Evolutionary conservation across 2,329 filamentous ascomycete species (phyloP), one percentile per base, ranked within the genome.

Genomic region (Thermothelomyces thermophilus): DNA sequence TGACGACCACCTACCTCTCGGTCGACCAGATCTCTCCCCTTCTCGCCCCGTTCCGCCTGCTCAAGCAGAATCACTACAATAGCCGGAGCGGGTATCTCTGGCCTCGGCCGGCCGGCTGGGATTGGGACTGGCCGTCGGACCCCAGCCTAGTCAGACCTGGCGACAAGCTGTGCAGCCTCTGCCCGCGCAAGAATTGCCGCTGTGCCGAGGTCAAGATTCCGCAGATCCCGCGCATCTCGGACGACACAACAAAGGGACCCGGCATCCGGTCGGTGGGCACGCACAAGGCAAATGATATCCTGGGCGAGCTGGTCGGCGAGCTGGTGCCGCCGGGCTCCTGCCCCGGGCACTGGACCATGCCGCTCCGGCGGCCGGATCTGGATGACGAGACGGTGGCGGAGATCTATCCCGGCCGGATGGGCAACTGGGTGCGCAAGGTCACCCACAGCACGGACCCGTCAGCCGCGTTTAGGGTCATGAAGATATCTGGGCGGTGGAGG

Each of bases 371-470:
- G 1, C 59, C 58, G 17, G 59, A 60, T 33, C 34, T 58, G 11
- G 49, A 53, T 3, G 46, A 56, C 30, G 44, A 51, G 30, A 20
- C 46, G 3, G 56, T 61, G 5, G 59, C 58, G 11, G 58, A 60
- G n/a, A 58, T 61, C 19, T 58, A 56, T 20, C 53, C 58, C 10
- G 45, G 46, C n/a, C 47, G 44, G 17, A 52, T 52, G 48, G 59
- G 59, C 31, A 61, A 61, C 44, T 61, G 59, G 59, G 58, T 60
- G 7, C 55, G 59, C 8, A 56, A 56, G 36, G 59, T 61, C 41
- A 46, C 53, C 8, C 35, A 50, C 43, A 52, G 46, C 40, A 41
- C 41, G 2, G 20, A 47, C 7, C 59, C 59, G 14, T 55, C 54
- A 10, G 52, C 56, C 17, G 45, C 33, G 35, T 57, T 58, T 30